phyloP scores from a whole-genome alignment of 2,329 filamentous ascomycete genomes.

The Calonectria hawksworthii region DNA sequence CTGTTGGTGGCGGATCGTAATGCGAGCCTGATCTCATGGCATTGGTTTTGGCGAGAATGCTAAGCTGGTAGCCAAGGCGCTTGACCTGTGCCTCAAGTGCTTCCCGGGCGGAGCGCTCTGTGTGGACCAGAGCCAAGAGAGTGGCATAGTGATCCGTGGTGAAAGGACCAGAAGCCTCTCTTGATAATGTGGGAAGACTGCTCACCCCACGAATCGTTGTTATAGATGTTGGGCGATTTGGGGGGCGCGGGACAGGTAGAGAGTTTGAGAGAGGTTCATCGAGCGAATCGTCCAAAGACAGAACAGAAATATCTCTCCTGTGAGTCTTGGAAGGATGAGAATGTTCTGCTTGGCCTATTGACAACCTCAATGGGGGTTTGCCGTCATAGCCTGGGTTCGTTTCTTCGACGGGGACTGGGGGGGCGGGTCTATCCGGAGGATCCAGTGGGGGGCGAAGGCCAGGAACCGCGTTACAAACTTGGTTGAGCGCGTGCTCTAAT shows the following conservation, averaged over 20 bases:
- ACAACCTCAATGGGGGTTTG: background rate
- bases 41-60: conserved; percentile 59
- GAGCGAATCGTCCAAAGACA: conserved; percentile 63
- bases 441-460: conserved; percentile 53
- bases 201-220: conserved; percentile 62
- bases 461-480: conserved; percentile 62
- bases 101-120: conserved; percentile 69
- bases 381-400: conserved; percentile 35
- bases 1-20: conserved; percentile 50
- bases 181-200: conserved; percentile 59
- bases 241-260: conserved; percentile 8
- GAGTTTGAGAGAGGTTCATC: conserved; percentile 33
- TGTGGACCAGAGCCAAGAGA: conserved; percentile 66
- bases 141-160: conserved; percentile 63
- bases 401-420: conserved; percentile 41
- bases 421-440: conserved; percentile 43
- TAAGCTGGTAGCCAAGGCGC: conserved; percentile 64
- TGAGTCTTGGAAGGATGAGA: conserved; percentile 47
- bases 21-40: conserved; percentile 33
- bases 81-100: conserved; percentile 70
- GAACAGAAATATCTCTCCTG: conserved; percentile 54
- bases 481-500: conserved; percentile 66
- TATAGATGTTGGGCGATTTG: conserved; percentile 57
- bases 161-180: conserved; percentile 49
- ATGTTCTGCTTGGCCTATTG: background rate